Evolutionary conservation across 163 green algal species (phyloP).

Genomic region (Chloromonas sp.): DNA sequence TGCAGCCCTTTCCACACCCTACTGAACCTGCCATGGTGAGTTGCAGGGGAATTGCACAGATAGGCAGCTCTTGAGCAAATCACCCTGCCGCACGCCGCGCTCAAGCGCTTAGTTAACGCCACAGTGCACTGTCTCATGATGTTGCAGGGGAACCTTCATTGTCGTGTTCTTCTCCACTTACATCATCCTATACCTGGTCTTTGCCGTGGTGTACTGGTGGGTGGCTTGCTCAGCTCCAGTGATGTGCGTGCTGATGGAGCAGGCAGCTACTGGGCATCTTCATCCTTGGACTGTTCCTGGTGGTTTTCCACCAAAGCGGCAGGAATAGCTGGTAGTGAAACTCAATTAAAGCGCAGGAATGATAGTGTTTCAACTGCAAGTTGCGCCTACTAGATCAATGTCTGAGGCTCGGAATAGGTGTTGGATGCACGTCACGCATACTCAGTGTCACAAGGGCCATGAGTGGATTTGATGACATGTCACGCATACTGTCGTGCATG

Average conservation of each 20-base stretch:
- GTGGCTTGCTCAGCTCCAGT: not conserved
- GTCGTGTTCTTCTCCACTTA: slow-evolving; percentile 48
- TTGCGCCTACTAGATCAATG: not conserved
- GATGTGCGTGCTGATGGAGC: not conserved
- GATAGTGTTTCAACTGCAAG: not conserved
- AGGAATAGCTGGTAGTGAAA: not conserved
- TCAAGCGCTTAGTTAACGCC: not conserved
- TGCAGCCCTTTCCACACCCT: slow-evolving; percentile 51
- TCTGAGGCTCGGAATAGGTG: no score
- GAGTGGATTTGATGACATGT: no score
- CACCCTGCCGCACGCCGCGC: not conserved
- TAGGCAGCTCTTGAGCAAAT: not conserved
- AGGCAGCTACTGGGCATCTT: not conserved
- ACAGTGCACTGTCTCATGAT: not conserved
- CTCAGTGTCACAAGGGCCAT: no score
- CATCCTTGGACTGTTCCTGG: no score
- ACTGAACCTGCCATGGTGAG: slow-evolving; percentile 25
- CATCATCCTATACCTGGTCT: slow-evolving; percentile 35
- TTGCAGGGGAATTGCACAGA: not conserved
- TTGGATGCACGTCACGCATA: no score
- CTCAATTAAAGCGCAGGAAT: not conserved
- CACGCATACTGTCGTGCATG: not conserved
- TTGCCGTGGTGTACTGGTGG: slow-evolving; percentile 34
- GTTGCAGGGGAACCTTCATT: slow-evolving; percentile 35
- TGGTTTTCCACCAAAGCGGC: not conserved